phyloP scores from a whole-genome alignment of 2,329 filamentous ascomycete genomes.

The Metarhizium anisopliae region DNA sequence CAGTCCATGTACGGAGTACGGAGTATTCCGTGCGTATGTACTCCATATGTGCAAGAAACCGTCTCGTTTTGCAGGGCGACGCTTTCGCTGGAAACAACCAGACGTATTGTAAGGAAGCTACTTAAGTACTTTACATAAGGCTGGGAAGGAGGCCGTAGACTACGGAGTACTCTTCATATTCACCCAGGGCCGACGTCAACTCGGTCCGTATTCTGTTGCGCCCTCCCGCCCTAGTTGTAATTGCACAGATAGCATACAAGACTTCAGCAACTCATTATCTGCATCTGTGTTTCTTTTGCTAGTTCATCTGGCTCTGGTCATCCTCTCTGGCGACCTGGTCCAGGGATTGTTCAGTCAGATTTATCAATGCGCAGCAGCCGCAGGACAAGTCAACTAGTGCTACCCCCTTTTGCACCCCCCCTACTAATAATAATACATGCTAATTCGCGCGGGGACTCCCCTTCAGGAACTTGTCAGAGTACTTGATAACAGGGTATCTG shows the following conservation, averaged over 20 bases:
- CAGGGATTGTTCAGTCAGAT: not conserved
- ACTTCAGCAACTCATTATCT: not conserved
- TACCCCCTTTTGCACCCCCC: constrained; percentile 2
- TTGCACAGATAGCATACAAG: too few relatives aligned
- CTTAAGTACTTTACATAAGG: too few relatives aligned
- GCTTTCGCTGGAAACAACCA: too few relatives aligned
- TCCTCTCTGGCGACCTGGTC: not conserved
- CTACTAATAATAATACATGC: constrained; percentile 7
- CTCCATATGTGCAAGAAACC: too few relatives aligned
- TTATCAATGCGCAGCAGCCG: constrained; percentile 3
- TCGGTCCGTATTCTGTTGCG: too few relatives aligned
- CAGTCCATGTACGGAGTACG: not conserved
- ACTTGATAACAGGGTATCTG: constrained; percentile 8
- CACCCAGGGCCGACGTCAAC: too few relatives aligned
- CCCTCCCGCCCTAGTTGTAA: too few relatives aligned
- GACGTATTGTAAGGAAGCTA: too few relatives aligned
- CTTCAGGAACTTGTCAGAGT: constrained; percentile 2
- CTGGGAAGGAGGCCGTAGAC: too few relatives aligned
- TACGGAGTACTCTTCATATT: too few relatives aligned
- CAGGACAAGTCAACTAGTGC: not conserved
- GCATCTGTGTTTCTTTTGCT: not conserved
- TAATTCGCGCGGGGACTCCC: constrained; percentile 8
- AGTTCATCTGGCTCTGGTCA: not conserved
- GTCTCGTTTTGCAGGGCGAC: too few relatives aligned
- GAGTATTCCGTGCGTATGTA: not conserved